Percentiles rank a stretch among this genome's conserved stretches.
phyloP scores from a whole-genome alignment of 352 stramenopile species.

The Phytopythium sindhum region DNA sequence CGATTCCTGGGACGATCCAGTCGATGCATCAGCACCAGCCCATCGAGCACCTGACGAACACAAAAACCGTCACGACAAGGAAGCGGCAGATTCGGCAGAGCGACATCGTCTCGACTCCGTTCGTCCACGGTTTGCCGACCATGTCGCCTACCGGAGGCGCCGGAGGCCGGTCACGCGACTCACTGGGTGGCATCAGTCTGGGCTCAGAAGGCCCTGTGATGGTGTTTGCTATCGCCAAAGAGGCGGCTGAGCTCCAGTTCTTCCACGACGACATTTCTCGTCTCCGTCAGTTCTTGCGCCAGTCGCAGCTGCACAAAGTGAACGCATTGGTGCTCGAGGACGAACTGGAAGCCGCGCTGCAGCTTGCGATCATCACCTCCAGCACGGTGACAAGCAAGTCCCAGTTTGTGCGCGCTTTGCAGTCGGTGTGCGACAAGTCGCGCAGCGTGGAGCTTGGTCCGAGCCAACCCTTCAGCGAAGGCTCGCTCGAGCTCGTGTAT shows the following conservation, averaged over 20 bases:
- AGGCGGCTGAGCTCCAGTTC: conserved; percentile 75
- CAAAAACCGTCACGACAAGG: conserved; percentile 45
- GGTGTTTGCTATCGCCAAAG: conserved; percentile 70
- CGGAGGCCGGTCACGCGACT: conserved; percentile 24
- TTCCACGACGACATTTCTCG: conserved; percentile 76
- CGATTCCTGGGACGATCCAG: conserved; percentile 27
- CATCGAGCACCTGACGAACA: conserved; percentile 42
- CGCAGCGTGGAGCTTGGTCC: conserved; percentile 18
- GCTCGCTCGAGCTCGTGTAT: conserved; percentile 59
- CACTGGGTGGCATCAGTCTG: conserved; percentile 43
- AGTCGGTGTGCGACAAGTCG: conserved; percentile 34
- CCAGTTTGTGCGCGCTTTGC: conserved; percentile 48
- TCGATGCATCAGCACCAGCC: conserved; percentile 36
- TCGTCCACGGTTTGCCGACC: conserved; percentile 30
- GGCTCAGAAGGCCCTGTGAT: conserved; percentile 71
- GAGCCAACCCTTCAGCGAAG: conserved; percentile 37
- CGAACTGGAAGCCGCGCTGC: conserved; percentile 36
- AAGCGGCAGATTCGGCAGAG: conserved; percentile 77
- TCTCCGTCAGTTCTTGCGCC: conserved; percentile 57
- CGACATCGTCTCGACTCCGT: conserved; percentile 76
- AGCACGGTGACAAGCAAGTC: conserved; percentile 31
- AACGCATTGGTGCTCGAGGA: conserved; percentile 32
- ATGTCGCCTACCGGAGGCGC: conserved; percentile 11
- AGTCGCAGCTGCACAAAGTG: conserved; percentile 60
- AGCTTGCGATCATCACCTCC: conserved; percentile 16